These are phyloP conservation scores for Ustilago tritici DNA, from an alignment of 1,284 basidiomycete species.

Conservation along the genomic window DNA sequence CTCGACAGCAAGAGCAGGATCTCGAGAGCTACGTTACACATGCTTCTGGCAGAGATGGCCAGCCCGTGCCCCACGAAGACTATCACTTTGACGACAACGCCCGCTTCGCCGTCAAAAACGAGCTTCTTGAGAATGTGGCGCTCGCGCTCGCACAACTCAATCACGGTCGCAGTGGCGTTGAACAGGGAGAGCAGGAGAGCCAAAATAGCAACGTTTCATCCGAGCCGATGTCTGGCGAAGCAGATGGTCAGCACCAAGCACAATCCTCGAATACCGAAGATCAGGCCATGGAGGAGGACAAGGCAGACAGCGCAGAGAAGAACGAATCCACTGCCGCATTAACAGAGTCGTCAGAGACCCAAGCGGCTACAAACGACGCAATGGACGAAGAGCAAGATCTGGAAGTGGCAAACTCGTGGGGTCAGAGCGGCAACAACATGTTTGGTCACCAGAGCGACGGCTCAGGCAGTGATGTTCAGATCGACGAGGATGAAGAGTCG, in stretches of 20 bases:
- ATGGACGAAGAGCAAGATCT: slow-evolving; percentile 34
- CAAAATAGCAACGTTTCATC: slow-evolving; percentile 3
- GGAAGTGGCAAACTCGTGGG: slow-evolving; percentile 28
- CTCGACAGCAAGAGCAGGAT: slow-evolving; percentile 30
- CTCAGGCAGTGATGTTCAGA: slow-evolving; percentile 38
- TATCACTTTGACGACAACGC: slow-evolving; percentile 61
- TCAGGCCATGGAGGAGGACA: slow-evolving; percentile 43
- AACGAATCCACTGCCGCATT: background rate
- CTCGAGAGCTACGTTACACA: slow-evolving; percentile 54
- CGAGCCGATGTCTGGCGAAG: background rate
- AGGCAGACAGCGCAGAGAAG: slow-evolving; percentile 9
- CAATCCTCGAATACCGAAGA: background rate
- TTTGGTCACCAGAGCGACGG: slow-evolving; percentile 46
- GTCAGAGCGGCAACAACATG: slow-evolving; percentile 25
- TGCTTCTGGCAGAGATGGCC: slow-evolving; percentile 64
- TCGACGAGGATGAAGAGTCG: slow-evolving; percentile 75
- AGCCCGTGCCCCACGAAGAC: slow-evolving; percentile 57
- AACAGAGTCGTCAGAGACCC: slow-evolving; percentile 2
- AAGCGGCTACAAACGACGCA: slow-evolving; percentile 10
- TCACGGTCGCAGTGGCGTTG: slow-evolving; percentile 17
- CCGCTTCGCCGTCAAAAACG: slow-evolving; percentile 53
- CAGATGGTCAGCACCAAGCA: background rate
- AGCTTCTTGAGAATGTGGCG: slow-evolving; percentile 66
- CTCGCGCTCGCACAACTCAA: slow-evolving; percentile 60
- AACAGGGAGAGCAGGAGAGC: slow-evolving; percentile 7